Evolutionary conservation across 495 filamentous ascomycete species (phyloP).

Genomic region (Penicillium robsamsonii): DNA sequence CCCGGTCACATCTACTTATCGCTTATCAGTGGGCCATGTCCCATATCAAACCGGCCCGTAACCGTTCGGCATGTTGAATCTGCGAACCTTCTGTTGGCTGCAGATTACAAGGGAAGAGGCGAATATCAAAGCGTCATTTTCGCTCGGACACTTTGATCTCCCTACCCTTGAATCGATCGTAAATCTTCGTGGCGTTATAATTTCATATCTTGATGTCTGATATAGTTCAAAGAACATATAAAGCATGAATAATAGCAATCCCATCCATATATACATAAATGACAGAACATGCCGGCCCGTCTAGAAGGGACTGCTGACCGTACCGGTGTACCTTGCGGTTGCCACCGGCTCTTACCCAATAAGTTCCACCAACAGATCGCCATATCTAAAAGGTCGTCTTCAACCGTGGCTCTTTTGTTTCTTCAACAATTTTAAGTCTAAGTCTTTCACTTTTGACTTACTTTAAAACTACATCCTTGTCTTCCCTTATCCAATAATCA

Average conservation of each 20-base stretch:
- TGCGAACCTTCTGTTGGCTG: not conserved
- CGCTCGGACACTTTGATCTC: not conserved
- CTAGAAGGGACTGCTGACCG: slow-evolving; percentile 12
- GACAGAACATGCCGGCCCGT: not conserved
- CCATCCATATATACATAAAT: not conserved
- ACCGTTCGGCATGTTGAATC: slow-evolving; percentile 1
- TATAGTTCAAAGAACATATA: not conserved
- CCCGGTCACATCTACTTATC: slow-evolving; percentile 8
- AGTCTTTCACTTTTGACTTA: not conserved
- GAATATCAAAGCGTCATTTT: not conserved
- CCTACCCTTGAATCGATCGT: not conserved
- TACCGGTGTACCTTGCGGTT: slow-evolving; percentile 25
- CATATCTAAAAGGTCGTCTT: slow-evolving; percentile 14
- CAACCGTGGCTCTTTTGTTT: slow-evolving; percentile 14
- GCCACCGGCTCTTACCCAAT: slow-evolving; percentile 23
- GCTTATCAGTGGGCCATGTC: slow-evolving; percentile 16
- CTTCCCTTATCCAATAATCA: not conserved
- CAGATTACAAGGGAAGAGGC: not conserved
- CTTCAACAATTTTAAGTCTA: not conserved
- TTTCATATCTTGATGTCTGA: too few species aligned
- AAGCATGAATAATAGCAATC: not conserved
- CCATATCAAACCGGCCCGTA: slow-evolving; percentile 20
- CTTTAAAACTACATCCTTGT: not conserved
- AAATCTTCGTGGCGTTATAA: not conserved
- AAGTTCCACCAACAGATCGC: slow-evolving; percentile 9